Percentiles rank a stretch among this genome's conserved stretches.
Conservation (phyloP, 371 early-diverging fungal species). For the Mucor plumbeus region DNA sequence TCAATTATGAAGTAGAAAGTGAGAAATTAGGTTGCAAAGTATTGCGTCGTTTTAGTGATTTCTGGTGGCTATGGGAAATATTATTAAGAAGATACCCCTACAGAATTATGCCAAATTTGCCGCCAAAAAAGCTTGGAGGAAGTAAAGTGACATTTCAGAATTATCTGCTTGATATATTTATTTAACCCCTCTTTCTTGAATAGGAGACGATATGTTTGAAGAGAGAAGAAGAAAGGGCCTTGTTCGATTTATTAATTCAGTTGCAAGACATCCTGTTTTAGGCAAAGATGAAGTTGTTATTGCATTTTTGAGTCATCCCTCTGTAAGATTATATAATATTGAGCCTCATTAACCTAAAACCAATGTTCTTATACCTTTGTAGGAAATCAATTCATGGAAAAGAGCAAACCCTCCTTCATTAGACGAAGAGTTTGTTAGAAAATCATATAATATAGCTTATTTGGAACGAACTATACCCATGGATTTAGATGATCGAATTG, state of each 20-base stretch:
- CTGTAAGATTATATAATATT: slow-evolving; percentile 37
- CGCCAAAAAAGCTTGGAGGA: slow-evolving; percentile 71
- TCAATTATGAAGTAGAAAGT: slow-evolving; percentile 80
- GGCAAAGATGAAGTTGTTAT: slow-evolving; percentile 67
- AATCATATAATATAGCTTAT: slow-evolving; percentile 24
- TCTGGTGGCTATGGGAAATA: slow-evolving; percentile 81
- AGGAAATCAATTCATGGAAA: slow-evolving; percentile 49
- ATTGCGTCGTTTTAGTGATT: slow-evolving; percentile 84
- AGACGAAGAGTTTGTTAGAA: slow-evolving; percentile 57
- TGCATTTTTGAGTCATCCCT: slow-evolving; percentile 71
- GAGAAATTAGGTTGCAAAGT: slow-evolving; percentile 67
- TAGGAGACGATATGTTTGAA: slow-evolving; percentile 70
- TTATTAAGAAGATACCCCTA: slow-evolving; percentile 77
- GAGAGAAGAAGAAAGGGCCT: slow-evolving; percentile 76
- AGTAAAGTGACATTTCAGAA: slow-evolving; percentile 25
- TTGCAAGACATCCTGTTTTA: slow-evolving; percentile 79
- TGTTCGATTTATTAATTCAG: slow-evolving; percentile 72
- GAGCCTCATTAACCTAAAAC: no score
- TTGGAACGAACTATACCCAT: slow-evolving; percentile 36
- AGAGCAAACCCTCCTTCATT: slow-evolving; percentile 45
- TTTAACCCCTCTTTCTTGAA: not conserved
- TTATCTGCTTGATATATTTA: no score
- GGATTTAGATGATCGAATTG: slow-evolving; percentile 45
- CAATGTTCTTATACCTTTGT: not conserved
- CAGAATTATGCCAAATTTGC: slow-evolving; percentile 71